Evolutionary conservation across 2,329 filamentous ascomycete species (phyloP), one percentile per base, ranked within the genome.

Genomic region (Colletotrichum incanum): DNA sequence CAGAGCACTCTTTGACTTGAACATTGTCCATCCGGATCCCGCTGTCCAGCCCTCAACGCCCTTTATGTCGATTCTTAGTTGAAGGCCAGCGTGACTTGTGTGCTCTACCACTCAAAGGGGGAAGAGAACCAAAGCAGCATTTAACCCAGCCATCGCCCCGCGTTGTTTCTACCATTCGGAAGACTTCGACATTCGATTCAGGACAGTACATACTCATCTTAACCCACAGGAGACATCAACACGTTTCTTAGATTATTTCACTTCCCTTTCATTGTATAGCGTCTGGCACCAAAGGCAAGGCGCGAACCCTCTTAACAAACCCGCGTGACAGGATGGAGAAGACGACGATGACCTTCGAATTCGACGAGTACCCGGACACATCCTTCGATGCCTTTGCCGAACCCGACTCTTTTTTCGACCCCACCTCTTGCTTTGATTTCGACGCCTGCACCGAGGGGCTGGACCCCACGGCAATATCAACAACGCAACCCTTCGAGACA

Each of bases 361-460:
- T 43, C 20, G 56, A 62, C 56, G 34, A 12, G 18, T 34, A 62
- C 31, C 50, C 43, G 12, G 14, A 18, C 11, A 20, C 45, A 2
- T 50, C 45, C 16, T 72, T 64, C n/a, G 59, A 72, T 23, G n/a
- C 45, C 8, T 39, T 54, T 18, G 6, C 43, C 1, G 65, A 68
- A 1, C 50, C 45, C 2, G 18, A 50, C 18, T 45, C 41, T 3
- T 50, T 64, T 41, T 72, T 69, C 59, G 59, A 69, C 52, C 58
- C 67, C 5, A 4, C 18, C 7, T 37, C 52, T 14, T 39, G 8
- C 20, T 56, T 39, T 11, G 11, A 56, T 2, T 37, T 39, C 23
- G 65, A 72, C 52, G 52, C 52, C 52, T 69, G 43, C 65, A 26
- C 47, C n/a, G 28, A 39, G 16, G 59, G 59, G 65, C 65, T 28